phyloP scores from a whole-genome alignment of 192 early-diverging fungal genomes.

The Linderina pennispora region DNA sequence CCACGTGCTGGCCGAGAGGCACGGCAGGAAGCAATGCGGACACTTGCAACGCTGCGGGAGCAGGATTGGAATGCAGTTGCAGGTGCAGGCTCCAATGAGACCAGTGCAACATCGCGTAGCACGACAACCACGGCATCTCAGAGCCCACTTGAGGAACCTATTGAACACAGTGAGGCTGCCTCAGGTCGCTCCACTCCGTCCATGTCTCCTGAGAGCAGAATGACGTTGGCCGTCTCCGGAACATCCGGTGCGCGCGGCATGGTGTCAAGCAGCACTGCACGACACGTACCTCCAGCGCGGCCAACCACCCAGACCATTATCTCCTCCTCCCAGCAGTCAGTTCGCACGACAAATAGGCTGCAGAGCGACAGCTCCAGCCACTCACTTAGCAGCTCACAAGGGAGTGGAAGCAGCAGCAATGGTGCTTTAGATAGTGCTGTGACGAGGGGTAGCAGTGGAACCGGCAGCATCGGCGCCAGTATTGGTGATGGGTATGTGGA shows the following conservation, averaged over 20 bases:
- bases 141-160: too few relatives aligned
- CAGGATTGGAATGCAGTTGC: conserved; percentile 3
- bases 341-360: background rate
- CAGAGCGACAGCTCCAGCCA: background rate
- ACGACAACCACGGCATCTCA: too few relatives aligned
- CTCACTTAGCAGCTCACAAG: background rate
- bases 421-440: too few relatives aligned
- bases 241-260: background rate
- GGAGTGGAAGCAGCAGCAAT: background rate
- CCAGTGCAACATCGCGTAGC: background rate
- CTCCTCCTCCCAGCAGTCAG: background rate
- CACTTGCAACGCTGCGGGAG: conserved; percentile 5
- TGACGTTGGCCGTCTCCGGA: background rate
- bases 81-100: background rate
- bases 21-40: conserved; percentile 10
- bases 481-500: background rate
- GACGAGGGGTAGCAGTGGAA: too few relatives aligned
- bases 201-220: background rate
- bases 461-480: background rate
- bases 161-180: too few relatives aligned
- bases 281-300: conserved; percentile 8
- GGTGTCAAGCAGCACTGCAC: background rate
- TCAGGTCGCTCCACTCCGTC: background rate
- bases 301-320: conserved; percentile 12
- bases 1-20: conserved; percentile 2